Evolutionary conservation across 164 flowering plant genomes (phyloP).

Genomic region (Vitis cinerea): DNA sequence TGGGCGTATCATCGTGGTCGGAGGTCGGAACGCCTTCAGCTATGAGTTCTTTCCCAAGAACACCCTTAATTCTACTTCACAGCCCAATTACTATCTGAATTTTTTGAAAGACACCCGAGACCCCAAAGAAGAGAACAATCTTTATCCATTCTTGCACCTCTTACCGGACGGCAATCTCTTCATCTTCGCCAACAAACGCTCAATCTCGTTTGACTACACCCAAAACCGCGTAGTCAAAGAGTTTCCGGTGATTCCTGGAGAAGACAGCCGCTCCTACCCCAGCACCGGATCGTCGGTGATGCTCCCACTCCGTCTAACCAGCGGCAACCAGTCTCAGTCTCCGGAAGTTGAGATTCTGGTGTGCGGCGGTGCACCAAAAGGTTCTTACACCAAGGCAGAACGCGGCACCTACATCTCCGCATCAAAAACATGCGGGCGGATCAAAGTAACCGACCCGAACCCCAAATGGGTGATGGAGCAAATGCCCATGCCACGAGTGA

Average conservation of each 20-base stretch:
- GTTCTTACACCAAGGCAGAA: constrained; percentile 37
- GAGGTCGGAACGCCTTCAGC: constrained; percentile 58
- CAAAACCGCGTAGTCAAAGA: constrained; percentile 36
- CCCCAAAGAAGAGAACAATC: constrained; percentile 47
- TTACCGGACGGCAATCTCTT: constrained; percentile 76
- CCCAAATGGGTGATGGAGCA: constrained; percentile 71
- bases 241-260: constrained; percentile 65
- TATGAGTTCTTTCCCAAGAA: constrained; percentile 75
- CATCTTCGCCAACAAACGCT: constrained; percentile 70
- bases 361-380: constrained; percentile 75
- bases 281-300: constrained; percentile 80
- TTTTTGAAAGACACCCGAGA: constrained; percentile 63
- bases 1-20: constrained; percentile 66
- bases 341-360: constrained; percentile 66
- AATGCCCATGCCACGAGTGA: constrained; percentile 81
- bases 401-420: constrained; percentile 37
- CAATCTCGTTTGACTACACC: constrained; percentile 54
- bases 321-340: neutral
- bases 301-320: constrained; percentile 45
- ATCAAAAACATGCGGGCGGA: constrained; percentile 62
- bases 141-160: constrained; percentile 84
- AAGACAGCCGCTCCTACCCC: constrained; percentile 62
- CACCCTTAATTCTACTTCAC: neutral
- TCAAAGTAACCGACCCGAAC: constrained; percentile 46
- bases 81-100: constrained; percentile 18